Evolutionary conservation across 2,329 filamentous ascomycete genomes (phyloP).

Genomic region (Phaeoacremonium minimum): DNA sequence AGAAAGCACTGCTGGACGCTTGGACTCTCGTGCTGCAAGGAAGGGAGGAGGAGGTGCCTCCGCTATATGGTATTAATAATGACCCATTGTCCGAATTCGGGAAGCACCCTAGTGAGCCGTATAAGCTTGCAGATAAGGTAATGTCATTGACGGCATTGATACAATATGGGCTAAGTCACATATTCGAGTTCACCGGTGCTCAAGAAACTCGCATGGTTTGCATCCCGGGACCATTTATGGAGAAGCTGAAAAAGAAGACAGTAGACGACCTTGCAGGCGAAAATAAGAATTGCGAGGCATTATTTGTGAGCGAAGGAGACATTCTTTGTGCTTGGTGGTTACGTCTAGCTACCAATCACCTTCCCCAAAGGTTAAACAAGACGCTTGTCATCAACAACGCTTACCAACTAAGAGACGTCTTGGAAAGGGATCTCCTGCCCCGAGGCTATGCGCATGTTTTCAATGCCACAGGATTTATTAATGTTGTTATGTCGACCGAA

Average conservation of each 20-base stretch:
- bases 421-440: conserved; percentile 17
- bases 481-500: conserved; percentile 19
- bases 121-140: conserved; percentile 12
- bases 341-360: conserved; percentile 19
- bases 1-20: conserved; percentile 25
- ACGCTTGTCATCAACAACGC: conserved; percentile 25
- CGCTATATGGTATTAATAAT: conserved; percentile 14
- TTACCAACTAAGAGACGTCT: conserved; percentile 21
- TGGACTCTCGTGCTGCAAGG: conserved; percentile 32
- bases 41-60: conserved; percentile 21
- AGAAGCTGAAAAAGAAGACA: conserved; percentile 17
- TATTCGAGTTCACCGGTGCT: not conserved
- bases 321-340: conserved; percentile 30
- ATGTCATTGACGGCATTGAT: conserved; percentile 15
- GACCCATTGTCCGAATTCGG: conserved; percentile 22
- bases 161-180: conserved; percentile 20
- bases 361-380: conserved; percentile 12
- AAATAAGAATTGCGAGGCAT: conserved; percentile 3
- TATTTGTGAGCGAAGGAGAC: conserved; percentile 32
- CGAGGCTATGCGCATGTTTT: conserved; percentile 16
- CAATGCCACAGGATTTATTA: conserved; percentile 21
- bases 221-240: conserved; percentile 12
- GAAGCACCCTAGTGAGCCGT: conserved; percentile 14
- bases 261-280: conserved; percentile 16
- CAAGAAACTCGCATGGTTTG: conserved; percentile 4